Conservation (phyloP, 73 alveolate genomes). For the Stentor coeruleus region DNA sequence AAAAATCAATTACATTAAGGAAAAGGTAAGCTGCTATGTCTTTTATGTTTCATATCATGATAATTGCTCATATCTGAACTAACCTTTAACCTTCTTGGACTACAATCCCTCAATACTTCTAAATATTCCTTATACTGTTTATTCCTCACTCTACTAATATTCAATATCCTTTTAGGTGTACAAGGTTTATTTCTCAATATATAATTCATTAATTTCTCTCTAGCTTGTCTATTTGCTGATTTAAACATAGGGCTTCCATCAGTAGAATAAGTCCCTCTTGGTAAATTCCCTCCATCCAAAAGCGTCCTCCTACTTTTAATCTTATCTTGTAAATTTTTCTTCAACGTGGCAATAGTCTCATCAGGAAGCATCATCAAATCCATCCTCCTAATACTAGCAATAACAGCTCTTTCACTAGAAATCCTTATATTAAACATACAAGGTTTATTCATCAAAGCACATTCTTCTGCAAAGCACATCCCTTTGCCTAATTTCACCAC, state of each 20-base stretch:
- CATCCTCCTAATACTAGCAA: not conserved
- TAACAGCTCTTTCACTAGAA: not conserved
- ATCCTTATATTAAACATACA: not conserved
- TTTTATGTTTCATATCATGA: too few species aligned
- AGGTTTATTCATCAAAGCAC: not conserved
- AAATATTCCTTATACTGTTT: not conserved
- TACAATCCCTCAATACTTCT: too few species aligned
- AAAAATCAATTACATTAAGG: too few species aligned
- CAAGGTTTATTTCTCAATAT: not conserved
- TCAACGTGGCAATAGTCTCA: not conserved
- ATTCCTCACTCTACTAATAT: not conserved
- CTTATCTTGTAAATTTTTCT: not conserved
- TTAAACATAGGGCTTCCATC: not conserved
- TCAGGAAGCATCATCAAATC: not conserved
- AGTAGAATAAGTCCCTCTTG: not conserved
- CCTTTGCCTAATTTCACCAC: not conserved
- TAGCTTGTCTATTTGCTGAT: not conserved
- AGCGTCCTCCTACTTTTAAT: not conserved
- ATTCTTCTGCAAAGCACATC: not conserved
- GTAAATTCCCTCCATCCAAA: not conserved
- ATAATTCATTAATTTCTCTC: not conserved
- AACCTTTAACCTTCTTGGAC: too few species aligned
- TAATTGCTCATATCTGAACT: too few species aligned
- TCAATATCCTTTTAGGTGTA: not conserved
- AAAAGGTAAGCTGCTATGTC: too few species aligned